Evolutionary conservation across 2,329 filamentous ascomycete species (phyloP).

Genomic region (Phaeosphaeria sp.): DNA sequence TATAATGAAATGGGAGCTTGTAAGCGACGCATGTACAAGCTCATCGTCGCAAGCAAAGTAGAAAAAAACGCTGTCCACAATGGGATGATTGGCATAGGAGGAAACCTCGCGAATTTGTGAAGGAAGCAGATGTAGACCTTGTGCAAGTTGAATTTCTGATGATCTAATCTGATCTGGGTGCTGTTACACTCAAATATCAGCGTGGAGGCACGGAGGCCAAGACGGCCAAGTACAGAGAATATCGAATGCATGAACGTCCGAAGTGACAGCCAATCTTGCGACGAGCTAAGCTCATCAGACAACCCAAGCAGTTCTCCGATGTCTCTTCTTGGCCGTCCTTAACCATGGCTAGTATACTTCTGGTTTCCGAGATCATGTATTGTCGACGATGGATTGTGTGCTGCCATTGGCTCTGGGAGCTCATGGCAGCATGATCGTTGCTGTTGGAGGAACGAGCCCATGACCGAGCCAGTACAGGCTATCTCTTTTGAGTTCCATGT

Average conservation of each 20-base stretch:
- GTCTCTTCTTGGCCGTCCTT: neutral
- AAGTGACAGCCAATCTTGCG: neutral
- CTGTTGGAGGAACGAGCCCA: no score
- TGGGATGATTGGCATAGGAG: neutral
- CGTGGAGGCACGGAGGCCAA: neutral
- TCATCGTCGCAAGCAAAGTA: neutral
- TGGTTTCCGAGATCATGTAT: neutral
- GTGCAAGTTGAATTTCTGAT: neutral
- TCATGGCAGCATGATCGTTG: no score
- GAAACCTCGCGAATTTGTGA: neutral
- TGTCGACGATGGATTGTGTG: neutral
- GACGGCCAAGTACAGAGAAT: neutral
- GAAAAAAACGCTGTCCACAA: neutral
- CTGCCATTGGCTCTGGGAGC: neutral
- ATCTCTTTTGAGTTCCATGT: no score
- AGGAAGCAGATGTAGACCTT: neutral
- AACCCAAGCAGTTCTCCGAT: neutral
- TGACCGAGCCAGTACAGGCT: no score
- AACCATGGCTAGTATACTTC: neutral
- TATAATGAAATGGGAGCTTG: neutral
- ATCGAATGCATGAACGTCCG: neutral
- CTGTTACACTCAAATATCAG: neutral
- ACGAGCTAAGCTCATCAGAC: neutral
- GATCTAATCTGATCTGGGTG: neutral
- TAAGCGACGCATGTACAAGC: neutral